Base-by-base conservation (phyloP, 2,329 filamentous ascomycete genomes). In the Aspergillus udagawae region DNA sequence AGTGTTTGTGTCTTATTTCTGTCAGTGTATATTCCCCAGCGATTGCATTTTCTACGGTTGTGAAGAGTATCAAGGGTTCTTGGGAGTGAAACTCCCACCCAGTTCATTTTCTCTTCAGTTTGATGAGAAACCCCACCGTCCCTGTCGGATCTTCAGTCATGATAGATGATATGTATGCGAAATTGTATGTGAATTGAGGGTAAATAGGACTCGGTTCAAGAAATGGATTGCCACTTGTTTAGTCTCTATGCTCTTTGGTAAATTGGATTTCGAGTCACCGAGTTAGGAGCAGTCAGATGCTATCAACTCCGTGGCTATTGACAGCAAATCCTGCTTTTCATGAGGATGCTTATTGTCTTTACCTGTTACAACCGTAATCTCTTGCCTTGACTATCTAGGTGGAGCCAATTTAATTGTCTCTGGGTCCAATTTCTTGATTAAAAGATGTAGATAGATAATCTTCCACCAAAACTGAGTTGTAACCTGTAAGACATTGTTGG, bases 11-110 rank as follows among this genome's bases (percentile, higher is more conserved):
- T 52, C 38, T 50, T 42, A 41, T 41, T 52, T 44, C 28, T 55
- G 17, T 52, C 35, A 49, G 47, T 60, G 63, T 66, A 64, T 66
- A 66, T 66, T 63, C 64, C 64, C 64, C 58, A 65, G 61, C 62
- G 63, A 48, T 28, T 53, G 25, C 27, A 8, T 35, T 52, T 51
- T 51, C 20, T 54, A 38, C 28, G 27, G 20, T 35, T 51, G n/a
- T 20, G n/a, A 23, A 44, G 41, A 44, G 41, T 44, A 44, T 20
- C 3, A 44, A 20, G 17, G 21, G 41, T 44, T 8, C 1, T 44
- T 20, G 41, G 4, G 8, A 8, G 10, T 44, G n/a, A 8, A 44
- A 21, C 3, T 20, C 21, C 41, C 41, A 44, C 10, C 21, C 41
- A 12, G n/a, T 5, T 23, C 21, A 21, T 45, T 45, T 21, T 45